Percentiles rank a stretch among this genome's conserved stretches.
Evolutionary conservation across 805 yeast species (phyloP).

Genomic region (Kluyveromyces lactis): DNA sequence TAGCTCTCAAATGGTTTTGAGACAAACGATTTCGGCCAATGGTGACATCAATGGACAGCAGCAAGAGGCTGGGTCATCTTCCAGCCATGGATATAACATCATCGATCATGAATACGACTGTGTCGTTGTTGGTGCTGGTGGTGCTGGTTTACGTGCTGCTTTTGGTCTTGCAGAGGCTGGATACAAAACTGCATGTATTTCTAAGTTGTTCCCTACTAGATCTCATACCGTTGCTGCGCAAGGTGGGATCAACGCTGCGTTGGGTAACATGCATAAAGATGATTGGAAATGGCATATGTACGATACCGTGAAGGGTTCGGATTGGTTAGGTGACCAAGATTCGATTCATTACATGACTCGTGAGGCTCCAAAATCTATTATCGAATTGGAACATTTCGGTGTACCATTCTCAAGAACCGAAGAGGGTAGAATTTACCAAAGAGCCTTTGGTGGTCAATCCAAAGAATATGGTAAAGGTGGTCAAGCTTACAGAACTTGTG

Average conservation of each 20-base stretch:
- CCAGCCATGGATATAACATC: constrained; percentile 67
- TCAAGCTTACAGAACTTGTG: constrained; percentile 98
- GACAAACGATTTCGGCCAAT: constrained; percentile 16
- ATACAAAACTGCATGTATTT: constrained; percentile 92
- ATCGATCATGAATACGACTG: constrained; percentile 98
- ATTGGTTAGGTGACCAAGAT: constrained; percentile 99
- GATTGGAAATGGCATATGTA: constrained; percentile 99
- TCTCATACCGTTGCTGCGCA: constrained; percentile 99
- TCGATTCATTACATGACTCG: constrained; percentile 98
- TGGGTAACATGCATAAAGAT: constrained; percentile 96
- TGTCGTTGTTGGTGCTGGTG: constrained; percentile 98
- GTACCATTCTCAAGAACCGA: constrained; percentile 97
- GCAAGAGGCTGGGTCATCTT: constrained; percentile 37
- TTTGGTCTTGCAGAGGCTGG: constrained; percentile 97
- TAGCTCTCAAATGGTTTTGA: background rate
- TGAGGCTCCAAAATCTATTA: constrained; percentile 93
- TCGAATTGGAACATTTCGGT: constrained; percentile 96
- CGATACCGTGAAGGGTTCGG: constrained; percentile 98
- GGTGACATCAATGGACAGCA: constrained; percentile 38
- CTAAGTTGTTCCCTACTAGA: constrained; percentile 95
- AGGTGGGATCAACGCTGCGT: constrained; percentile 98
- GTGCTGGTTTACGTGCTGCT: constrained; percentile 98
- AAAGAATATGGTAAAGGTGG: constrained; percentile 96
- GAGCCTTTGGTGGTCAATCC: constrained; percentile 98
- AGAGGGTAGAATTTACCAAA: constrained; percentile 93